phyloP scores from a whole-genome alignment of 257 asterid species.

The Salvia miltiorrhiza region DNA sequence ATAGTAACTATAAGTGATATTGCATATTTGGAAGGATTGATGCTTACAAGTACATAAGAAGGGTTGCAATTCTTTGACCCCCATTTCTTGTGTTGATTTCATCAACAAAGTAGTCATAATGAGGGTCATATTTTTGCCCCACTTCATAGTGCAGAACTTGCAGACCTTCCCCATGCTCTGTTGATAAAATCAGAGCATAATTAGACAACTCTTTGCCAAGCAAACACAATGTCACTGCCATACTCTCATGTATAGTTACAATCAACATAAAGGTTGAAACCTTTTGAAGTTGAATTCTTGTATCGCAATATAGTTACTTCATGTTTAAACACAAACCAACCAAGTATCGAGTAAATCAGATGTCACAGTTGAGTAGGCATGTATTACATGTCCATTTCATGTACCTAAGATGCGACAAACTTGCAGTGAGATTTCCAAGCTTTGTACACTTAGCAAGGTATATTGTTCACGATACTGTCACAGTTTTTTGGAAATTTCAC shows the following conservation, averaged over 20 bases:
- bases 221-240: neutral
- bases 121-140: conserved; percentile 78
- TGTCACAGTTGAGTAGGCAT: too few species aligned
- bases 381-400: too few species aligned
- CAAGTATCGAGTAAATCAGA: too few species aligned
- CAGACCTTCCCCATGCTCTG: conserved; percentile 79
- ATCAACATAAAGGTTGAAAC: neutral
- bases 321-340: neutral
- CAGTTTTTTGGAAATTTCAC: too few species aligned
- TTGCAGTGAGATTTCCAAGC: too few species aligned
- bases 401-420: too few species aligned
- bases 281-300: neutral
- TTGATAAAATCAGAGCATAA: neutral
- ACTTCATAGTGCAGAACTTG: conserved; percentile 69
- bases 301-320: neutral
- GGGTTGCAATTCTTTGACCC: conserved; percentile 72
- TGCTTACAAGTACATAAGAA: conserved; percentile 76
- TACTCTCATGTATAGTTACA: neutral
- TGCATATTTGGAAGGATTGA: neutral
- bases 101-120: conserved; percentile 50
- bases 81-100: conserved; percentile 58
- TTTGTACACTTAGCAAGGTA: too few species aligned
- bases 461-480: too few species aligned
- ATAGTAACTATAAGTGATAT: neutral
- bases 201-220: conserved; percentile 11